Percentiles rank a stretch among this genome's conserved stretches.
Conservation (phyloP, 768 basidiomycete genomes). For the Leucocoprinus sp. region DNA sequence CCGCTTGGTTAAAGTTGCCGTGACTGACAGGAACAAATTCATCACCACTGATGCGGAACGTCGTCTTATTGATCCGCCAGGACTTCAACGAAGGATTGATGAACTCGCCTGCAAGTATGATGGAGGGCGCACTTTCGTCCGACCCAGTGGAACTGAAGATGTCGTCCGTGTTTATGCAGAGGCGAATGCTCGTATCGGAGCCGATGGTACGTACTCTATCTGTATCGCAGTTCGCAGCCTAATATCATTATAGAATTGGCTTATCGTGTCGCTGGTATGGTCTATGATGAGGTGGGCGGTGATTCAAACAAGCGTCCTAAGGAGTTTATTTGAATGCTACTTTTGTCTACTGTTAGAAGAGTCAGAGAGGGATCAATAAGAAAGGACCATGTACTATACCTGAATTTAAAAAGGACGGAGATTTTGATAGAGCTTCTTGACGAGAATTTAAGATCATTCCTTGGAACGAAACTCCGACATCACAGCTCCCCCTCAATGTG, state of each 20-base stretch:
- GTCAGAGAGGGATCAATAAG: too few species aligned
- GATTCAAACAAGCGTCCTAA: slow-evolving; percentile 68
- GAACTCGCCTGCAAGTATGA: slow-evolving; percentile 70
- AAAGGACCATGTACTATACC: too few species aligned
- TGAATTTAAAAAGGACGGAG: too few species aligned
- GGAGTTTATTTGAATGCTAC: slow-evolving; percentile 58
- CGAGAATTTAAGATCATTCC: too few species aligned
- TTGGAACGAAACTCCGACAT: too few species aligned
- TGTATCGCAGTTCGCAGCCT: slow-evolving; percentile 2
- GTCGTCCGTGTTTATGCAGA: slow-evolving; percentile 98
- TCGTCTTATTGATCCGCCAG: slow-evolving; percentile 68
- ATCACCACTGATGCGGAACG: slow-evolving; percentile 93
- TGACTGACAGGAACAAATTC: slow-evolving; percentile 74
- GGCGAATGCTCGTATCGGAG: slow-evolving; percentile 62
- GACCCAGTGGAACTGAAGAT: slow-evolving; percentile 97
- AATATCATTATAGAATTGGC: slow-evolving; percentile 56
- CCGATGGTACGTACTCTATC: slow-evolving; percentile 59
- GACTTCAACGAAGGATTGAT: slow-evolving; percentile 77
- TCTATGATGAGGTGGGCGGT: slow-evolving; percentile 79
- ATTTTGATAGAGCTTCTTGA: too few species aligned
- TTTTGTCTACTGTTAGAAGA: too few species aligned
- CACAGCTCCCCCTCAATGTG: slow-evolving; percentile 63
- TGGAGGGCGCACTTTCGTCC: slow-evolving; percentile 85
- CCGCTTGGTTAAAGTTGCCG: slow-evolving; percentile 87
- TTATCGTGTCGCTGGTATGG: slow-evolving; percentile 75